Evolutionary conservation across 495 filamentous ascomycete genomes (phyloP), one percentile per base, ranked within the genome.

Genomic region (Lineolata rhizophorae): DNA sequence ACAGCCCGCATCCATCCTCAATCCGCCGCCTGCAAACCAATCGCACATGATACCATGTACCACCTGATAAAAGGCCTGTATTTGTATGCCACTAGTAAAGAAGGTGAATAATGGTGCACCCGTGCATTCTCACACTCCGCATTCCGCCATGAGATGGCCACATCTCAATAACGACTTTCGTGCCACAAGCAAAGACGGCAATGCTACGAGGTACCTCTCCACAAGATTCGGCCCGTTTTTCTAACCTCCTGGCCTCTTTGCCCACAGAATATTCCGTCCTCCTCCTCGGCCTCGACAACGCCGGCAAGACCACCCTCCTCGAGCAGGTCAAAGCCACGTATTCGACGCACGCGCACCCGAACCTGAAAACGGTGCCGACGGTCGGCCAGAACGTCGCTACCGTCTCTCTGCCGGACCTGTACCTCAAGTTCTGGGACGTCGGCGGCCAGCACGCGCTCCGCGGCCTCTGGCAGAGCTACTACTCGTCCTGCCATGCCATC

Each of bases 341-440:
- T 35, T 56, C 70, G 64, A 56, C 52, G 32, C 53, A 61, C 20
- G 20, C 9, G 13, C 41, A 51, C 19, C 53, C 51, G 12, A 54
- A 53, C 30, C 43, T 55, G 32, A 70, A 70, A 38, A 97, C 87
- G 27, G 90, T 94, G 20, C 87, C 87, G 11, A 97, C 87, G 11
- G 87, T 97, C 47, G 87, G 87, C 35, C 87, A 97, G 48, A 97
- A 94, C 55, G 85, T 95, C 41, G 70, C 80, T 21, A 82, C 81
- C 27, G 78, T 97, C 50, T 64, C 70, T 1, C 60, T 94, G 8
- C 72, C 76, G 1, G 78, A 90, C 44, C 78, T 92, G 70, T 92
- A 94, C 59, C 64, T 97, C 44, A 92, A 92, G 62, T 76, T 97
- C 48, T 97, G 87, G 87, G 87, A 97, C 53, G 78, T 97, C 2